A percentile compares a stretch with the other conserved stretches of the same genome.
Conservation (phyloP, 164 flowering plant genomes). For the Aristolochia fimbriata region DNA sequence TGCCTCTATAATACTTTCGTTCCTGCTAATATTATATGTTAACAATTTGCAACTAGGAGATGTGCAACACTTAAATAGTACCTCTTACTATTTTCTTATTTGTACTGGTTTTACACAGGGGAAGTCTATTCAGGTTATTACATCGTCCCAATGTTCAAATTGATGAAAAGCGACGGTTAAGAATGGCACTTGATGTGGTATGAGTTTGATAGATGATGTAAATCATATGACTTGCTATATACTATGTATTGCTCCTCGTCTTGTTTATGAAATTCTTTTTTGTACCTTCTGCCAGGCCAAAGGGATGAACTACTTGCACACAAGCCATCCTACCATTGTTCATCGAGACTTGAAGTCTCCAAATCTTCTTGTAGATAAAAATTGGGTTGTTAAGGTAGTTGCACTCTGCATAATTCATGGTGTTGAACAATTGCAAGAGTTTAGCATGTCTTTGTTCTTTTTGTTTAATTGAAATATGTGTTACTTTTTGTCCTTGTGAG, state of each 20-base stretch:
- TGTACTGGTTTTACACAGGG: conserved; percentile 38
- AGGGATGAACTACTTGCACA: conserved; percentile 99
- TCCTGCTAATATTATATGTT: too few species aligned
- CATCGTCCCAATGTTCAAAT: conserved; percentile 70
- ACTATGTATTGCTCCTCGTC: conserved; percentile 3
- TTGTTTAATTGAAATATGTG: too few species aligned
- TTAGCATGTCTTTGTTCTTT: too few species aligned
- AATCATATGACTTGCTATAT: not conserved
- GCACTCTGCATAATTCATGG: not conserved
- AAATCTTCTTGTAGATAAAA: conserved; percentile 96
- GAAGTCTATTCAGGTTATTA: conserved; percentile 80
- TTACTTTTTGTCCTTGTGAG: too few species aligned
- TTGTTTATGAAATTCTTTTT: not conserved
- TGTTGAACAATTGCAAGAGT: not conserved
- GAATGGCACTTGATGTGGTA: conserved; percentile 99
- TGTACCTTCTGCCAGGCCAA: conserved; percentile 48
- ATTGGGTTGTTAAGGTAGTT: conserved; percentile 92
- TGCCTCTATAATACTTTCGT: too few species aligned
- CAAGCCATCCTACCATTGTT: conserved; percentile 91
- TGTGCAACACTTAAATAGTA: too few species aligned
- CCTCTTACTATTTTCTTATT: too few species aligned
- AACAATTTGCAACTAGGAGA: too few species aligned
- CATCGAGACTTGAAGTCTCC: conserved; percentile 97
- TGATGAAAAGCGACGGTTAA: conserved; percentile 78
- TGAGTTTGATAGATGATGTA: conserved; percentile 2